Base-by-base conservation (phyloP, 2,329 filamentous ascomycete species). In the Nannizziopsis barbatae region DNA sequence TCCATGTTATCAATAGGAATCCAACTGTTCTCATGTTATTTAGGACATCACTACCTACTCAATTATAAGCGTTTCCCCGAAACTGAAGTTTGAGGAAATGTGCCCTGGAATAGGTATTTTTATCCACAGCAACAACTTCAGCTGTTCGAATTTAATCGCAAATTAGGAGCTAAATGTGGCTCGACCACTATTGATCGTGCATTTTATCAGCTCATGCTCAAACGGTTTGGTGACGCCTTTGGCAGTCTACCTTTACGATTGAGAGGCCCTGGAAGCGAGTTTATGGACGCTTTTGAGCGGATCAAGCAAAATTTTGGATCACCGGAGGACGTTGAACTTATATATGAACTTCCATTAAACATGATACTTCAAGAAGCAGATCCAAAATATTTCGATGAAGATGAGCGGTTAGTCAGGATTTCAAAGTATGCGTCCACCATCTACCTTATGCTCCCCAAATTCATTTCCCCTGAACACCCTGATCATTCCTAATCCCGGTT, bases 251-350 rank as follows among this genome's bases (percentile, higher is more conserved):
- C 52, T 1, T 17, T 50, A 1, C 52, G 56, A 31, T 57, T 33
- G 42, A 62, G 53, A 14, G 58, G 59, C 1, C 55, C 60, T 1
- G 62, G 62, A 10, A 64, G 60, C 37, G 22, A 50, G 5, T 63
- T 67, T 37, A 67, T 67, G 64, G 56, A 57, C 14, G 51, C 55
- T 2, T 67, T 66, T 35, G 64, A 68, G 40, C 38, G 50, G 0
- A 17, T 56, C 36, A 68, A 67, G 40, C 50, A 53, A 8, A 53
- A 59, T 27, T 68, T 66, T 47, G 57, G 57, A 1, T 52, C 45
- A 10, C 11, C 33, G 3, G 35, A 52, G 10, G 49, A 53, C 10
- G 20, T 50, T 1, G 46, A 47, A 10, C 22, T 27, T 7, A 50
- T 44, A 5, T 46, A 52, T 42, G 53, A 58, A 37, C 30, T 59